Evolutionary conservation across 345 rosid species (phyloP), one percentile per base, ranked within the genome.

Genomic region (Isatis tinctoria): DNA sequence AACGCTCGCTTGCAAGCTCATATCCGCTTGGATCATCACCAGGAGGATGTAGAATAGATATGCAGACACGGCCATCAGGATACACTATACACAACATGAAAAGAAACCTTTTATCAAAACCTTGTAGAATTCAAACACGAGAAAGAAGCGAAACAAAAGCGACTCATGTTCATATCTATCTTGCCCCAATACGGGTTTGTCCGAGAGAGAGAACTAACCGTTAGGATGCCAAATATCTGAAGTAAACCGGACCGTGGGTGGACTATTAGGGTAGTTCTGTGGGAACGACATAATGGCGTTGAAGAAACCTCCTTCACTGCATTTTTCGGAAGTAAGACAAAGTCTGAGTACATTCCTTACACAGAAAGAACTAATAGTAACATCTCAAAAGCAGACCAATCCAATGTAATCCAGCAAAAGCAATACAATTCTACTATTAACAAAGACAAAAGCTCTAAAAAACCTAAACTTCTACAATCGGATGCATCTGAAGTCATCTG

Each of bases 271-370:
- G 30, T 85, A 85, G 59, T 83, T 87, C 35, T 79, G 37, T 1
- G 91, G 97, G 67, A 92, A 92, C 17, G 80, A 72, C 96, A 92
- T 90, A 66, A 87, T 79, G 64, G 96, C 97, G 76, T 84, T 88
- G 74, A 92, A 90, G 78, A 85, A 88, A 3, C 97, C 97, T 16
- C 92, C 94, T 51, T 92, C 96, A 67, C 96, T 92, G 86, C 78
- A 79, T 72, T 27, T 71, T 36, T n/a, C n/a, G n/a, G n/a, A n/a
- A n/a, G 22, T 30, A 40, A 47, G 3, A 65, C 48, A 54, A 74
- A 2, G 8, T n/a, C 45, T 40, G 16, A 40, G 44, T 39, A 30
- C 1, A 4, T 33, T 70, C 58, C 6, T 13, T 27, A 18, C 11
- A 22, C 1, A 22, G 24, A 4, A 37, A 14, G n/a, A 20, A 51